Conservation (phyloP, 345 rosid species). For the Salix caprea region DNA sequence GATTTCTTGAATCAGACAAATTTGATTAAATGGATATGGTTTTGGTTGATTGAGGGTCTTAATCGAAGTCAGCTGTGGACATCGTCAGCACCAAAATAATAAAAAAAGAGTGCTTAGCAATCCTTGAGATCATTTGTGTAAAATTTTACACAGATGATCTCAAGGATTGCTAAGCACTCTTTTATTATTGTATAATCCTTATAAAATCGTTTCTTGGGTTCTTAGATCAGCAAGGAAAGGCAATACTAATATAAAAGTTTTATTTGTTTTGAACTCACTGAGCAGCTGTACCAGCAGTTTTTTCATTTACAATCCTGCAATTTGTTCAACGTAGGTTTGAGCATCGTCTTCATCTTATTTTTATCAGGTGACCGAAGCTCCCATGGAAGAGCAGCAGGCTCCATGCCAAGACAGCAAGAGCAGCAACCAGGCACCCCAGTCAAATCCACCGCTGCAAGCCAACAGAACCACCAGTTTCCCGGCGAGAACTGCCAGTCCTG, state of each 20-base stretch:
- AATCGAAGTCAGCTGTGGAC: neutral
- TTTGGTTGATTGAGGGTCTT: neutral
- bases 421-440: conserved; percentile 15
- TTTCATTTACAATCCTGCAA: neutral
- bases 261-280: neutral
- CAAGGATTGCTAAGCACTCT: no score
- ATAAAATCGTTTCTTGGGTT: neutral
- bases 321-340: neutral
- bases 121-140: neutral
- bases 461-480: conserved; percentile 26
- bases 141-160: no score
- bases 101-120: neutral
- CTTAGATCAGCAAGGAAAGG: neutral
- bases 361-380: conserved; percentile 49
- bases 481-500: conserved; percentile 11
- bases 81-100: neutral
- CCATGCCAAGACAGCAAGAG: conserved; percentile 30
- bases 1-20: no score
- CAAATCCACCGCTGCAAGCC: conserved; percentile 24
- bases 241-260: neutral
- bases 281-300: neutral
- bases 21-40: no score
- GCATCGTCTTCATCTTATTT: neutral
- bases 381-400: conserved; percentile 49
- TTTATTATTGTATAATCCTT: neutral